Conservation (phyloP, 2,329 filamentous ascomycete genomes). For the Exophiala calicioides region DNA sequence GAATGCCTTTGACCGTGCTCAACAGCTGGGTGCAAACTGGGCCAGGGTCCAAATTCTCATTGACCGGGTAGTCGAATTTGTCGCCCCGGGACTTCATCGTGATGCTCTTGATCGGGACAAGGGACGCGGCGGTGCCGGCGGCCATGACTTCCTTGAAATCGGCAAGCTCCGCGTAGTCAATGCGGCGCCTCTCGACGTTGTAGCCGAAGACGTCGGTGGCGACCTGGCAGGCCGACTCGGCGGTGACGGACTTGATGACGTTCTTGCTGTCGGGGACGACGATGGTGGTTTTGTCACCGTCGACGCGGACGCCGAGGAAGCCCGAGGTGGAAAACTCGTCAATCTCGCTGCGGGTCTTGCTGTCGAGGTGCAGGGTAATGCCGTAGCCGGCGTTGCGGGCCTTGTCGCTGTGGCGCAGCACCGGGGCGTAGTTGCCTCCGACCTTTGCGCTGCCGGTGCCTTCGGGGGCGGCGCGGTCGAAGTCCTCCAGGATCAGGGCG, state of each 20-base stretch:
- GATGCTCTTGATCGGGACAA: constrained; percentile 91
- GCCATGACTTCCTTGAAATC: constrained; percentile 80
- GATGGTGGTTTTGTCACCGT: constrained; percentile 60
- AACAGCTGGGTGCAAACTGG: constrained; percentile 72
- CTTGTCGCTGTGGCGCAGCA: constrained; percentile 81
- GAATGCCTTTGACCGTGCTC: constrained; percentile 77
- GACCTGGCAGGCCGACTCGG: constrained; percentile 74
- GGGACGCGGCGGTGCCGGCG: constrained; percentile 83
- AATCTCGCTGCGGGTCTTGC: constrained; percentile 76
- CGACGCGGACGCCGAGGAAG: constrained; percentile 76
- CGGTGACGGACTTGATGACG: constrained; percentile 85
- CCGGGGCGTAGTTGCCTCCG: constrained; percentile 93
- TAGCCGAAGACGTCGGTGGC: constrained; percentile 72
- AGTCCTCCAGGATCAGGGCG: constrained; percentile 84
- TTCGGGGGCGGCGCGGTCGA: constrained; percentile 88
- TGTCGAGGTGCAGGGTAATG: constrained; percentile 94
- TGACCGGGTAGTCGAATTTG: constrained; percentile 56
- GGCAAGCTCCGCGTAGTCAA: constrained; percentile 61
- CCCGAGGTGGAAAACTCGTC: constrained; percentile 96
- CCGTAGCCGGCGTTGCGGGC: constrained; percentile 78
- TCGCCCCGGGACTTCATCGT: constrained; percentile 64
- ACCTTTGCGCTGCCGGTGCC: constrained; percentile 92
- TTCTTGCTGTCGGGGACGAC: constrained; percentile 85
- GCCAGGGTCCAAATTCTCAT: constrained; percentile 62
- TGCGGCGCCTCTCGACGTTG: constrained; percentile 73